These are phyloP conservation scores for Moesziomyces globuligerus DNA, from an alignment of 1,284 basidiomycete genomes.

Conservation along the genomic window DNA sequence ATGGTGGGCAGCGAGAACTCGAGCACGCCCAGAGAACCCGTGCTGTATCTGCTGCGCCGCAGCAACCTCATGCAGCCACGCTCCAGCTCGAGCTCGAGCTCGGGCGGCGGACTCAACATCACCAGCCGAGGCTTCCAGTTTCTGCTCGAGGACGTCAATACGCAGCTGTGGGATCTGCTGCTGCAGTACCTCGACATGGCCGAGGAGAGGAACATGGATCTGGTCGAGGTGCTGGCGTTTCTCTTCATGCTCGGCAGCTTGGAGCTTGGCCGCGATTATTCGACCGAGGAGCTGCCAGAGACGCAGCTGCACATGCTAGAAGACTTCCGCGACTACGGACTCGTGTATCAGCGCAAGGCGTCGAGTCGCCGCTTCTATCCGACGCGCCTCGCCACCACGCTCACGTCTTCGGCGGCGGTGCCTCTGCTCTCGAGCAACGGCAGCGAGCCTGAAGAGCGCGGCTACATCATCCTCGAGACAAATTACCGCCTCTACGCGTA, in stretches of 20 bases:
- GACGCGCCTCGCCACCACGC: slow-evolving; percentile 92
- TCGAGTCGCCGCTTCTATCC: slow-evolving; percentile 79
- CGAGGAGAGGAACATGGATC: slow-evolving; percentile 73
- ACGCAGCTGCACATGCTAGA: slow-evolving; percentile 87
- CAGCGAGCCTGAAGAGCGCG: slow-evolving; percentile 70
- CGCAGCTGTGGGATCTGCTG: slow-evolving; percentile 95
- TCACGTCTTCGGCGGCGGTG: slow-evolving; percentile 77
- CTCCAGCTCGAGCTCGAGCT: slow-evolving; percentile 8
- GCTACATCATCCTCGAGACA: slow-evolving; percentile 95
- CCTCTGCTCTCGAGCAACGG: slow-evolving; percentile 50
- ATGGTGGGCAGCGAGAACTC: slow-evolving; percentile 91
- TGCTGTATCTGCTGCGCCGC: slow-evolving; percentile 82
- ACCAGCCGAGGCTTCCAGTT: slow-evolving; percentile 97
- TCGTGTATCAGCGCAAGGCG: slow-evolving; percentile 77
- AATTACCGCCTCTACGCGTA: slow-evolving; percentile 99
- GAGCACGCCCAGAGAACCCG: slow-evolving; percentile 79
- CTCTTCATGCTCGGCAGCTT: slow-evolving; percentile 73
- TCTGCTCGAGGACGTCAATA: slow-evolving; percentile 92
- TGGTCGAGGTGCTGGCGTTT: slow-evolving; percentile 92
- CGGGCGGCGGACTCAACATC: slow-evolving; percentile 72
- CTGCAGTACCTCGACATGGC: slow-evolving; percentile 76
- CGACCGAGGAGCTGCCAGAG: slow-evolving; percentile 80
- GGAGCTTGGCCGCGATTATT: slow-evolving; percentile 72
- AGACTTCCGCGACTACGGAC: slow-evolving; percentile 92
- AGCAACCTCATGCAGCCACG: slow-evolving; percentile 81